Conservation (phyloP, 1,284 basidiomycete genomes). For the Boletus mariae region DNA sequence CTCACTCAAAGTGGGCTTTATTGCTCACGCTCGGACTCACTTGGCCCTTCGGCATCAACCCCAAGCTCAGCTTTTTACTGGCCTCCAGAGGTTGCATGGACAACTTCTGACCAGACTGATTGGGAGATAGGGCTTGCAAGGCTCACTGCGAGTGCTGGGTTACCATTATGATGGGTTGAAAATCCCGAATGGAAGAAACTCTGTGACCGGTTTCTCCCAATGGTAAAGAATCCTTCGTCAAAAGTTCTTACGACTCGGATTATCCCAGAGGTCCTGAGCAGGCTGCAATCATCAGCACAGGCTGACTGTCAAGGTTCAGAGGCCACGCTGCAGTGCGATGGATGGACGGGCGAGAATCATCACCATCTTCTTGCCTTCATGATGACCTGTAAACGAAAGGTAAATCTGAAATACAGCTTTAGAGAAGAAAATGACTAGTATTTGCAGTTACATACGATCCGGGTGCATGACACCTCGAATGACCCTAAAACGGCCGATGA, state of each 20-base stretch:
- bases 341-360: constrained; percentile 8
- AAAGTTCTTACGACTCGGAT: constrained; percentile 6
- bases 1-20: too few species aligned
- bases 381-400: not conserved
- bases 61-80: too few species aligned
- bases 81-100: not conserved
- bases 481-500: constrained; percentile 5
- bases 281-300: not conserved
- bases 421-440: not conserved
- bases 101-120: constrained; percentile 1
- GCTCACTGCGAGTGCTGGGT: constrained; percentile 5
- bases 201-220: constrained; percentile 6
- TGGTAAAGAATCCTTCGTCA: not conserved
- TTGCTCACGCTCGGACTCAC: too few species aligned
- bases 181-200: constrained; percentile 11
- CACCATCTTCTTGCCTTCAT: constrained; percentile 11
- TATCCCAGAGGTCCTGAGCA: constrained; percentile 3
- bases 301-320: not conserved
- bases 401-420: not conserved
- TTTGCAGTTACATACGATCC: constrained; percentile 1
- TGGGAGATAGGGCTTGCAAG: constrained; percentile 4
- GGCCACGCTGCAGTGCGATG: constrained; percentile 6
- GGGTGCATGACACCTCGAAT: constrained; percentile 6
- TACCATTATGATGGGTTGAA: constrained; percentile 8
- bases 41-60: too few species aligned